These are phyloP conservation scores for Ceratocystis ficicola DNA, from an alignment of 2,329 filamentous ascomycete genomes.

Conservation along the genomic window DNA sequence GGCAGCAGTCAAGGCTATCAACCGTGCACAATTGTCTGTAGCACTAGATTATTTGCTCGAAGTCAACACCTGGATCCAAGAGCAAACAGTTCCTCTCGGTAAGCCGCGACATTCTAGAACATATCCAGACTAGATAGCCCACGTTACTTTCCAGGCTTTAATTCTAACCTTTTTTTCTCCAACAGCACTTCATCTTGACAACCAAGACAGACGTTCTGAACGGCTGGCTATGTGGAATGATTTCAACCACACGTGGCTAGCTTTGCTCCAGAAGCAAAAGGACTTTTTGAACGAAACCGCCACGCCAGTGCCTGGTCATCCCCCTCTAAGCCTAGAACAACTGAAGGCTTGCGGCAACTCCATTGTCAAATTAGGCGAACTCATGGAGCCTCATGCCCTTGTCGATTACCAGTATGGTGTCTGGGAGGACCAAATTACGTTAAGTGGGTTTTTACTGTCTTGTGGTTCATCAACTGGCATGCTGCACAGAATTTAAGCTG, in stretches of 20 bases:
- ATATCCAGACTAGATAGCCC: background rate
- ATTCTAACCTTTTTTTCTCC: background rate
- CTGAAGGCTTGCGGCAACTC: conserved; percentile 73
- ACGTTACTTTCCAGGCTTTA: background rate
- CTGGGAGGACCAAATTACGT: conserved; percentile 84
- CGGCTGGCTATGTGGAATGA: conserved; percentile 82
- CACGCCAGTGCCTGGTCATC: conserved; percentile 46
- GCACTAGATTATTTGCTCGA: conserved; percentile 1
- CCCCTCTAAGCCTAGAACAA: conserved; percentile 46
- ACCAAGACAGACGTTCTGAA: conserved; percentile 33
- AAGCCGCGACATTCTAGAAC: background rate
- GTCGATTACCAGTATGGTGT: conserved; percentile 97
- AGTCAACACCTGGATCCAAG: background rate
- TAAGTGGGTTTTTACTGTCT: conserved; percentile 45
- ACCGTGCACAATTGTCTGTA: background rate
- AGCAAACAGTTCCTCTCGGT: conserved; percentile 12
- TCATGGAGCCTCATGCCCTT: conserved; percentile 78
- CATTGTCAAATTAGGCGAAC: conserved; percentile 70
- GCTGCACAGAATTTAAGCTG: conserved; percentile 12
- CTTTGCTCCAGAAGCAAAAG: conserved; percentile 70
- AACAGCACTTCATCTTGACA: conserved; percentile 22
- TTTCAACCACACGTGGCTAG: conserved; percentile 87
- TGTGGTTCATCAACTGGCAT: conserved; percentile 16
- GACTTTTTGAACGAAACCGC: conserved; percentile 54
- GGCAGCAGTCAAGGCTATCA: background rate